Percentiles rank a stretch among this genome's conserved stretches.
Evolutionary conservation across 495 filamentous ascomycete genomes (phyloP).

Genomic region (Hypoxylon trugodes): DNA sequence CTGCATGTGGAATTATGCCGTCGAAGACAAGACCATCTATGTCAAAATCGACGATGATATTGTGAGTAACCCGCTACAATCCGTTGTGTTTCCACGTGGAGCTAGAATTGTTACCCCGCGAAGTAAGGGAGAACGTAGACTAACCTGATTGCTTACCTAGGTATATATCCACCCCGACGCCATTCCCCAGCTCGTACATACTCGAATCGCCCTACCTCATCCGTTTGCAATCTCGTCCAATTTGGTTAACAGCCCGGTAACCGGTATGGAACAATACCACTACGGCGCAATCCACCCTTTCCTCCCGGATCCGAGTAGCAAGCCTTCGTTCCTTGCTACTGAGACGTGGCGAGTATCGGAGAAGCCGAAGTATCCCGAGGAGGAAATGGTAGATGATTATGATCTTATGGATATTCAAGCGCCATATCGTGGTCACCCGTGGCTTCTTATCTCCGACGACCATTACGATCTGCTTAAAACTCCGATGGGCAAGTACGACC

Average conservation of each 20-base stretch:
- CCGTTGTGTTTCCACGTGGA: not conserved
- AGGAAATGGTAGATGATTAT: slow-evolving; percentile 35
- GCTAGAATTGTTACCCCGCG: not conserved
- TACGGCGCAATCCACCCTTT: slow-evolving; percentile 57
- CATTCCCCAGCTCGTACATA: slow-evolving; percentile 62
- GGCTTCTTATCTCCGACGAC: slow-evolving; percentile 53
- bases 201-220: slow-evolving; percentile 57
- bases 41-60: slow-evolving; percentile 66
- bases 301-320: slow-evolving; percentile 49
- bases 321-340: slow-evolving; percentile 25
- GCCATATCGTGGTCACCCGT: slow-evolving; percentile 53
- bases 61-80: slow-evolving; percentile 33
- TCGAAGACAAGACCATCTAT: slow-evolving; percentile 55
- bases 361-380: slow-evolving; percentile 31
- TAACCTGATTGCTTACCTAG: slow-evolving; percentile 30
- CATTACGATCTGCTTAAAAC: slow-evolving; percentile 53
- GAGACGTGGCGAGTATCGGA: slow-evolving; percentile 42
- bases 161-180: slow-evolving; percentile 62
- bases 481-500: slow-evolving; percentile 49
- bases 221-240: slow-evolving; percentile 61
- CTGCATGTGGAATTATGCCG: slow-evolving; percentile 46
- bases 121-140: not conserved
- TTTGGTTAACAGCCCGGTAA: slow-evolving; percentile 58
- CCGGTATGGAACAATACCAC: slow-evolving; percentile 58
- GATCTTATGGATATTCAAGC: slow-evolving; percentile 38